Conservation (phyloP, 208 protist genomes). For the Leishmania guyanensis region DNA sequence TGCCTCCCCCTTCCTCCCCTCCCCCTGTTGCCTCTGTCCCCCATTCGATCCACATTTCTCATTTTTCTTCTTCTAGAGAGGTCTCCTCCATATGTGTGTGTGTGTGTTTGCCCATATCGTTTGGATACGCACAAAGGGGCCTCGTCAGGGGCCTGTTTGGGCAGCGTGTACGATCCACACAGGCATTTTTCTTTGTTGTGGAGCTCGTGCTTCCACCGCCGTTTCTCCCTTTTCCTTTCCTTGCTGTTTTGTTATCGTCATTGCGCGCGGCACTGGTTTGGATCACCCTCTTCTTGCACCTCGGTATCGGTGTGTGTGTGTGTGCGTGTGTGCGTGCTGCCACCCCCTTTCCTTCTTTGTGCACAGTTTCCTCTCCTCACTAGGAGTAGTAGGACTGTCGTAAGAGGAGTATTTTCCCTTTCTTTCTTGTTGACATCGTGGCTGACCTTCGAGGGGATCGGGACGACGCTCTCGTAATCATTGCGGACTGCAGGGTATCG, state of each 20-base stretch:
- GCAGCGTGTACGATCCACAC: not conserved
- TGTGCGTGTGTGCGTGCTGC: too few relatives aligned
- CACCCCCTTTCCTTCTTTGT: not conserved
- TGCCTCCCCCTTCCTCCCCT: not conserved
- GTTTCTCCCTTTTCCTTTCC: not conserved
- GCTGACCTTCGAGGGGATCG: not conserved
- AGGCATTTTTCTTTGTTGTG: not conserved
- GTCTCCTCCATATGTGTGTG: not conserved
- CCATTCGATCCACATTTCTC: not conserved
- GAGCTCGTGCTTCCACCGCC: not conserved
- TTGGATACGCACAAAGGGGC: too few relatives aligned
- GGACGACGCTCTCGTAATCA: too few relatives aligned
- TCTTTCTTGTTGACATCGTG: not conserved
- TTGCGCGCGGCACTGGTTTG: not conserved
- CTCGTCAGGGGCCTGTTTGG: not conserved
- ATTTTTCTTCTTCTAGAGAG: conserved; percentile 2
- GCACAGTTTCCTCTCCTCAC: not conserved
- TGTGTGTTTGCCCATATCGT: conserved; percentile 1
- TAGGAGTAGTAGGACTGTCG: too few relatives aligned
- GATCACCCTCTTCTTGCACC: not conserved
- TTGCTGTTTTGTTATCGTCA: not conserved
- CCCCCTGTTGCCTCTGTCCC: not conserved
- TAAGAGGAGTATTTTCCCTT: not conserved
- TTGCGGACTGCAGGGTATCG: not conserved
- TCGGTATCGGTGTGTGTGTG: not conserved